Conservation (phyloP, 1,139 yeast genomes). For the Sugiyamaella paludigena region DNA sequence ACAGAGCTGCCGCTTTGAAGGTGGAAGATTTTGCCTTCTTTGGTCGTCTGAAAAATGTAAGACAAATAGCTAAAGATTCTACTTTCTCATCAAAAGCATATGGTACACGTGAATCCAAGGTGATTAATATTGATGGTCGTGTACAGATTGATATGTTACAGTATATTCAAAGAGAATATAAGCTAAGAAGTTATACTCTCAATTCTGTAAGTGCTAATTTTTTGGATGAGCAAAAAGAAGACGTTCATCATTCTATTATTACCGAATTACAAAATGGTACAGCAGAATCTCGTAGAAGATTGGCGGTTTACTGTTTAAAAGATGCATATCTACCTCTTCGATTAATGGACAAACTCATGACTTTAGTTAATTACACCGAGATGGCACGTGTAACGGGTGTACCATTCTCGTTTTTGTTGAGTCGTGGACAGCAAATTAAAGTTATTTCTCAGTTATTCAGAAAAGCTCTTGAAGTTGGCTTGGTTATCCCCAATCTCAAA, state of each 20-base stretch:
- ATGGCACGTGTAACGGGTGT: conserved; percentile 99
- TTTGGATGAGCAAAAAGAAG: conserved; percentile 94
- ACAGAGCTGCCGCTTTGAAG: conserved; percentile 75
- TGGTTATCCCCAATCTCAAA: conserved; percentile 87
- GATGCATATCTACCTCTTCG: conserved; percentile 93
- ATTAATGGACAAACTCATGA: conserved; percentile 88
- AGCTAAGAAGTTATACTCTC: conserved; percentile 88
- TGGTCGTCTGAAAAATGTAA: conserved; percentile 66
- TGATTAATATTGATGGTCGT: conserved; percentile 90
- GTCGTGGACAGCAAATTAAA: conserved; percentile 97
- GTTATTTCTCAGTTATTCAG: conserved; percentile 93
- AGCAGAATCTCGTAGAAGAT: conserved; percentile 85
- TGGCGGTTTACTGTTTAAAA: conserved; percentile 95
- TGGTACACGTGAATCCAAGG: conserved; percentile 93
- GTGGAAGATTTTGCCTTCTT: conserved; percentile 76
- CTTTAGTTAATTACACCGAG: conserved; percentile 93
- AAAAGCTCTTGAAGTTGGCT: conserved; percentile 79
- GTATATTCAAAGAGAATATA: conserved; percentile 91
- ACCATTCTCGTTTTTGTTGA: conserved; percentile 82
- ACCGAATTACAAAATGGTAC: conserved; percentile 92
- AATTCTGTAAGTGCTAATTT: conserved; percentile 96
- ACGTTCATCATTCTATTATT: conserved; percentile 94
- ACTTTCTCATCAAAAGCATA: conserved; percentile 92
- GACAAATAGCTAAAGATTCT: conserved; percentile 77
- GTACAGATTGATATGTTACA: conserved; percentile 92